A percentile compares a stretch with the other conserved stretches of the same genome.
These are phyloP conservation scores for Musa troglodytarum DNA, from an alignment of 176 grass and related monocot species.

Conservation along the genomic window DNA sequence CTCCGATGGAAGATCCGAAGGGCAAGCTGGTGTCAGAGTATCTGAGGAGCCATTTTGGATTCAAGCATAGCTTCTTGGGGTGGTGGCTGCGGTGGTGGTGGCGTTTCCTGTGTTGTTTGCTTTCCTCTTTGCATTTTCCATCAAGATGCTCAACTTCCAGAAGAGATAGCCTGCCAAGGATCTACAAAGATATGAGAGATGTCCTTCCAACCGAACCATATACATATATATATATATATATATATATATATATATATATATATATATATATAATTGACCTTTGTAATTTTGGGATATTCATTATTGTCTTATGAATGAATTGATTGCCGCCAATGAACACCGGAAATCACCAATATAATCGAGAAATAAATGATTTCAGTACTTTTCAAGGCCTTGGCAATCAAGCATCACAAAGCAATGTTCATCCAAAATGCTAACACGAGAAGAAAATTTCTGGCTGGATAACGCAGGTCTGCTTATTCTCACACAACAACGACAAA, in stretches of 20 bases:
- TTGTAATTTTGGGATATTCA: too few species aligned
- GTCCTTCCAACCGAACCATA: too few species aligned
- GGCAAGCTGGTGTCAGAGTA: slow-evolving; percentile 24
- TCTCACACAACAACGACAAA: not conserved
- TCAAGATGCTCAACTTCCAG: slow-evolving; percentile 74
- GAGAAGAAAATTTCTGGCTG: not conserved
- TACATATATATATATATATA: too few species aligned
- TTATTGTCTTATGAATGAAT: too few species aligned
- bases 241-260: too few species aligned
- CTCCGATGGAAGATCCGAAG: not conserved
- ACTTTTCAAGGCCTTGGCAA: too few species aligned
- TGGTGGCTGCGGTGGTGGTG: slow-evolving; percentile 32
- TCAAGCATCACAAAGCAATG: not conserved
- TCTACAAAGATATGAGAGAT: too few species aligned
- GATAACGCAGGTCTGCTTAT: not conserved
- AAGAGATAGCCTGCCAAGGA: slow-evolving; percentile 31
- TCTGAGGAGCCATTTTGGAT: slow-evolving; percentile 51
- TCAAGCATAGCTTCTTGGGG: slow-evolving; percentile 41
- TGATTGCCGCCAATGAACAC: too few species aligned
- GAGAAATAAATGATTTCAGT: too few species aligned
- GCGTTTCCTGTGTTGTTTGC: slow-evolving; percentile 50
- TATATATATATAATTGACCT: too few species aligned
- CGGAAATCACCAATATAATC: too few species aligned
- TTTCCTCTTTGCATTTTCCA: slow-evolving; percentile 48
- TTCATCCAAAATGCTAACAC: not conserved